A percentile compares a stretch with the other conserved stretches of the same genome.
Evolutionary conservation across 179 eudicot genomes (phyloP).

Genomic region (Silene noctiflora): DNA sequence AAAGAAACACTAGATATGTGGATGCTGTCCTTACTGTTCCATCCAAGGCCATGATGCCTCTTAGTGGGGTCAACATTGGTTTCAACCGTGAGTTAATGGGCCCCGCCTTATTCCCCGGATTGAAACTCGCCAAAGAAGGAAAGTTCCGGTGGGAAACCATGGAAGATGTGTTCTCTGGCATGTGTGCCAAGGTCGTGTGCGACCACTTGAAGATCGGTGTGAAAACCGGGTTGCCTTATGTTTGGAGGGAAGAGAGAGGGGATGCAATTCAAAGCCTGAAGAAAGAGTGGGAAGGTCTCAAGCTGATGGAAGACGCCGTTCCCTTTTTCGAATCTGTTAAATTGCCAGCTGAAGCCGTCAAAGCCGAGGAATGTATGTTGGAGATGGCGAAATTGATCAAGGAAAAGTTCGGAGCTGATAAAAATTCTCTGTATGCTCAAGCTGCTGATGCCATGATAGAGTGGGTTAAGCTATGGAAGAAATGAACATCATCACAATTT

Average conservation of each 20-base stretch:
- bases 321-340: conserved; percentile 74
- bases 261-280: conserved; percentile 82
- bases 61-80: conserved; percentile 81
- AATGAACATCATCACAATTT: conserved; percentile 26
- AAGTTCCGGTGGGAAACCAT: conserved; percentile 87
- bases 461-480: conserved; percentile 86
- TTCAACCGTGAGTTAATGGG: conserved; percentile 80
- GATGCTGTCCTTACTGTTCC: conserved; percentile 94
- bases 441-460: conserved; percentile 81
- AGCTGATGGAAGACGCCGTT: conserved; percentile 91
- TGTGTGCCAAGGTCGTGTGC: conserved; percentile 79
- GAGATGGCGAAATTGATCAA: conserved; percentile 73
- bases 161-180: conserved; percentile 83
- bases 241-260: conserved; percentile 89
- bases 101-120: conserved; percentile 81
- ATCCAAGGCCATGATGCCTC: conserved; percentile 62
- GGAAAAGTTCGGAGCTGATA: conserved; percentile 46
- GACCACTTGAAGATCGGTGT: conserved; percentile 85
- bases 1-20: conserved; percentile 68
- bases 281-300: conserved; percentile 97
- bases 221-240: conserved; percentile 92
- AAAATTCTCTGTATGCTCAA: conserved; percentile 47
- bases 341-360: conserved; percentile 54
- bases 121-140: conserved; percentile 77
- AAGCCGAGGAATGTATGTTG: conserved; percentile 66